Evolutionary conservation across 345 rosid species (phyloP).

Genomic region (Camelina sativa): DNA sequence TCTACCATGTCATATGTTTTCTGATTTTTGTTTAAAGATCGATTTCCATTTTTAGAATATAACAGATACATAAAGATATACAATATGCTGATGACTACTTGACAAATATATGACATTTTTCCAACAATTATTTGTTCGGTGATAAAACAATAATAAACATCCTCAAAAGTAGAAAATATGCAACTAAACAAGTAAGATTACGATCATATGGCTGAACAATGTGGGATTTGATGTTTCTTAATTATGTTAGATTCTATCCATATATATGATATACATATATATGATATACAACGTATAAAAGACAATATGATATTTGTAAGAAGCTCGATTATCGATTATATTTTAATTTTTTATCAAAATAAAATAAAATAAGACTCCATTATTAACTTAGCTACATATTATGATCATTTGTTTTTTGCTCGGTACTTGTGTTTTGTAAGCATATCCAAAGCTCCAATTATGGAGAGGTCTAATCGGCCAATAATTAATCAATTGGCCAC

Average conservation of each 20-base stretch:
- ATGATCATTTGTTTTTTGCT: constrained; percentile 17
- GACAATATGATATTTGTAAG: not conserved
- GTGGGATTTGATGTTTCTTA: constrained; percentile 1
- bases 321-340: constrained; percentile 17
- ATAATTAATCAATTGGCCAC: constrained; percentile 36
- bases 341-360: too few species aligned
- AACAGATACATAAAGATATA: too few species aligned
- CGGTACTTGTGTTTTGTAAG: constrained; percentile 24
- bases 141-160: constrained; percentile 12
- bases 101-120: constrained; percentile 9
- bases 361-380: not conserved
- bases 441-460: constrained; percentile 29
- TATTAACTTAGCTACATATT: constrained; percentile 24
- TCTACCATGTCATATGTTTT: constrained; percentile 12
- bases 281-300: not conserved
- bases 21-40: not conserved
- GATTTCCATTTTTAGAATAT: not conserved
- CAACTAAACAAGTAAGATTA: constrained; percentile 18
- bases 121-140: not conserved
- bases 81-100: constrained; percentile 4
- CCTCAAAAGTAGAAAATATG: constrained; percentile 19
- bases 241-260: not conserved
- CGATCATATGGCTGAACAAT: constrained; percentile 15
- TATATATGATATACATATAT: not conserved
- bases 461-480: constrained; percentile 37